Evolutionary conservation across 345 rosid species (phyloP), one percentile per base, ranked within the genome.

Genomic region (Xanthoceras sorbifolium): DNA sequence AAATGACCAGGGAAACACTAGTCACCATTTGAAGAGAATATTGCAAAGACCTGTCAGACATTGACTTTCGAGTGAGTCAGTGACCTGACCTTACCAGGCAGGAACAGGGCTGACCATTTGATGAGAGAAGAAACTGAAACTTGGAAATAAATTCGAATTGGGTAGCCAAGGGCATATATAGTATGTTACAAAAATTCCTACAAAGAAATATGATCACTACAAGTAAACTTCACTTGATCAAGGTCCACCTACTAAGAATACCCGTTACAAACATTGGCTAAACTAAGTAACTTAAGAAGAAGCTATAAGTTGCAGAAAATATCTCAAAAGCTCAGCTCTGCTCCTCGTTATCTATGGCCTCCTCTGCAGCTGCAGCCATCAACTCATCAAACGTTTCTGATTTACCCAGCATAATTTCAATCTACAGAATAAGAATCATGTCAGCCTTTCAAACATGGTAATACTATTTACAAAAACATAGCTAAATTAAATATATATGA

Each of bases 361-460:
- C 94, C 72, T 87, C 93, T 14, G 86, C 80, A 29, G 91, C 88
- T 59, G 94, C 91, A 5, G 91, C 89, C 90, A 89, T 92, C 86
- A 90, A 68, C 64, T 90, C 93, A 44, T 90, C 97, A 11, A 92
- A 90, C 83, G 89, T 90, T 48, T 81, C 90, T 0, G 97, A 78
- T 83, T 92, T 89, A 72, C 87, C 92, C 0, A 90, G 82, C 70
- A 85, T 54, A 36, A 90, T 90, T 81, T 92, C 94, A 78, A 89
- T 89, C 94, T 90, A 70, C 69, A 76, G 74, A 34, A 20, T 1
- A 60, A 61, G 34, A 42, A 46, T 6, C 29, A 7, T 3, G 46
- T 81, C 38, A 81, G 70, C 20, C 71, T 32, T 23, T 55, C 12
- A 63, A 4, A 5, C 66, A 11, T 62, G 26, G 26, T 32, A 10